phyloP scores from a whole-genome alignment of 1,284 basidiomycete species.

The Amylostereum chailletii region DNA sequence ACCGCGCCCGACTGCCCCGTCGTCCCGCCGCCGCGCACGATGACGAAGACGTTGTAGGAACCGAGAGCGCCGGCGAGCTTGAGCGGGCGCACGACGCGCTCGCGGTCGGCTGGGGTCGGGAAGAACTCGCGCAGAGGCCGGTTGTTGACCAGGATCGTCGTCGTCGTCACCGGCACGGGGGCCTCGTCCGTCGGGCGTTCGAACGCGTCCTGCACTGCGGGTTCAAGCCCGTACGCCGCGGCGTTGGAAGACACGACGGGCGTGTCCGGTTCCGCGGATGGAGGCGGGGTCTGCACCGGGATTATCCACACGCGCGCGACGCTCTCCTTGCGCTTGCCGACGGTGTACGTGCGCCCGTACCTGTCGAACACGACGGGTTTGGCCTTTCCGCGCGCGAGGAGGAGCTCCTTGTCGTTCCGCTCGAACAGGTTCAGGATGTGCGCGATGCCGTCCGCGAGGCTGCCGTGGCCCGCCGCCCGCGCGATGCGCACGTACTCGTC shows the following conservation, averaged over 20 bases:
- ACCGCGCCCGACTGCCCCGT: conserved; percentile 91
- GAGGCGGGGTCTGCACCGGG: conserved; percentile 38
- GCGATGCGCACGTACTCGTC: conserved; percentile 68
- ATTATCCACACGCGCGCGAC: conserved; percentile 92
- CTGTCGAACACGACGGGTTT: conserved; percentile 59
- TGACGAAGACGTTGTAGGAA: conserved; percentile 87
- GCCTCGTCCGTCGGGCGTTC: conserved; percentile 4
- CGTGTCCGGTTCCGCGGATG: conserved; percentile 1
- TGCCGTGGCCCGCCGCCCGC: conserved; percentile 49
- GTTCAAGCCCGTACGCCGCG: conserved; percentile 9
- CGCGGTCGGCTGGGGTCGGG: conserved; percentile 67
- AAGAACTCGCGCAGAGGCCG: conserved; percentile 76
- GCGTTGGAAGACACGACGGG: conserved; percentile 8
- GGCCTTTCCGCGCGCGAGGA: conserved; percentile 43
- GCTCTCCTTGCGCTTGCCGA: conserved; percentile 82
- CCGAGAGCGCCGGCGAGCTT: conserved; percentile 82
- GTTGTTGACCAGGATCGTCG: conserved; percentile 75
- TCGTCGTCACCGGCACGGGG: conserved; percentile 16
- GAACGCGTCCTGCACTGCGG: conserved; percentile 6
- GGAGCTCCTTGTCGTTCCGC: conserved; percentile 44
- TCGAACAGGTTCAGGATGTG: conserved; percentile 59
- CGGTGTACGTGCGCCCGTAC: conserved; percentile 72
- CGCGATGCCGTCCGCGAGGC: conserved; percentile 47
- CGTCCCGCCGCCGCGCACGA: conserved; percentile 84
- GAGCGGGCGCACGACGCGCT: conserved; percentile 75